Conservation (phyloP, 2,329 filamentous ascomycete species). For the Ciborinia camelliae region DNA sequence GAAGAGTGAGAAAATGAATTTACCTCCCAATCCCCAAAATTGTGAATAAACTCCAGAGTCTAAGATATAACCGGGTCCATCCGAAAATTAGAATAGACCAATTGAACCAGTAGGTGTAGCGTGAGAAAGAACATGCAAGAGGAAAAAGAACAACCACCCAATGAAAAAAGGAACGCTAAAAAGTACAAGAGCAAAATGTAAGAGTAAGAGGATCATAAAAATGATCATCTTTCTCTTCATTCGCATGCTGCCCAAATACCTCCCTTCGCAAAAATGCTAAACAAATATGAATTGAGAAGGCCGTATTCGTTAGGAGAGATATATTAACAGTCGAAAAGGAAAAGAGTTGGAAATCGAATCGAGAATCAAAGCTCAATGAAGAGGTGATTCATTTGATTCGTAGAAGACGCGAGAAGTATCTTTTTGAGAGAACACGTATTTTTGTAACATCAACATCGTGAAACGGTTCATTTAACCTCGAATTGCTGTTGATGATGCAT, state of each 20-base stretch:
- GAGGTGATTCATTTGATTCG: neutral
- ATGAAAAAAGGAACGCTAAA: constrained; percentile 13
- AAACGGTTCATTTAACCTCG: constrained; percentile 31
- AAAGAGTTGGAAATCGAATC: neutral
- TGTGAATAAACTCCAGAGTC: constrained; percentile 9
- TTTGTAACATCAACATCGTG: neutral
- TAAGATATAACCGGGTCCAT: constrained; percentile 2
- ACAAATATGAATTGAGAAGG: constrained; percentile 14
- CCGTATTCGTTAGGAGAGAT: constrained; percentile 6
- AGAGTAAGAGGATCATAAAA: neutral
- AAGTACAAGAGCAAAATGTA: constrained; percentile 14
- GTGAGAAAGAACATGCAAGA: constrained; percentile 10
- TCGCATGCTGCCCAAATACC: constrained; percentile 14
- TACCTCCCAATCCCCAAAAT: constrained; percentile 1
- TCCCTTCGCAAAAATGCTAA: constrained; percentile 14
- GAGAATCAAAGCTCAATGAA: neutral
- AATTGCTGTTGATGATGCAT: constrained; percentile 39
- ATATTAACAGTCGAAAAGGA: constrained; percentile 5
- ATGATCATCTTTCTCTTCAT: constrained; percentile 10
- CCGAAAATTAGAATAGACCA: constrained; percentile 12
- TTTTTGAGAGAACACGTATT: neutral
- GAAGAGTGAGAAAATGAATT: neutral
- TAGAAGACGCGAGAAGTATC: neutral
- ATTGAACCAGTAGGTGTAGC: neutral
- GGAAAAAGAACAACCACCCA: constrained; percentile 2